phyloP scores from a whole-genome alignment of 768 basidiomycete genomes.

The Collybiopsis confluens region DNA sequence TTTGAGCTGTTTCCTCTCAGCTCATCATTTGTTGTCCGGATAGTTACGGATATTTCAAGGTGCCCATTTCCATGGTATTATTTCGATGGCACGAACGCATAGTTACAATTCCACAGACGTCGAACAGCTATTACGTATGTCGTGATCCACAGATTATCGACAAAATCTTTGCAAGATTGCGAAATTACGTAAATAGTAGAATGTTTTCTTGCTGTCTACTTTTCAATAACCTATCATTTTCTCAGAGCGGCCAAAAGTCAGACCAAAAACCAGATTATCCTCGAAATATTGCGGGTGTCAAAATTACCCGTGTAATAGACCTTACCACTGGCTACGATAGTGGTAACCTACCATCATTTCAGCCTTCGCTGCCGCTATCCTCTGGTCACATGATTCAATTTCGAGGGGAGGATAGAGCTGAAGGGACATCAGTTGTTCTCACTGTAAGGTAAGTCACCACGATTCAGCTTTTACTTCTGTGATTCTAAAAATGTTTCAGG shows the following conservation, averaged over 20 bases:
- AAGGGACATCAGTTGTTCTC: constrained; percentile 51
- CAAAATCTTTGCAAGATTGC: constrained; percentile 62
- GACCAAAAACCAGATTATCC: constrained; percentile 48
- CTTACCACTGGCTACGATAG: constrained; percentile 78
- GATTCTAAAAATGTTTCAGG: constrained; percentile 27
- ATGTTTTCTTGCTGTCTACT: constrained; percentile 5
- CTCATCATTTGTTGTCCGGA: neutral
- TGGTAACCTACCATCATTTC: constrained; percentile 59
- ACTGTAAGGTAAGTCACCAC: constrained; percentile 55
- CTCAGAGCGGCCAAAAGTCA: neutral
- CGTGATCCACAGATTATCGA: constrained; percentile 62
- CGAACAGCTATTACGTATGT: constrained; percentile 81
- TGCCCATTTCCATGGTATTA: constrained; percentile 18
- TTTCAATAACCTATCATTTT: neutral
- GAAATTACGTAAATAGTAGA: constrained; percentile 47
- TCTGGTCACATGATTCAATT: constrained; percentile 87
- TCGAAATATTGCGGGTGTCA: constrained; percentile 51
- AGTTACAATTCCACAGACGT: constrained; percentile 43
- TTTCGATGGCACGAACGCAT: neutral
- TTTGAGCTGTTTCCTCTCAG: no score
- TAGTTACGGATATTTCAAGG: constrained; percentile 63
- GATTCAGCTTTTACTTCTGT: constrained; percentile 3
- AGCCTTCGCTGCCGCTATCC: constrained; percentile 63
- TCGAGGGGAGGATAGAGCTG: constrained; percentile 39
- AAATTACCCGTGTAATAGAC: constrained; percentile 64